Evolutionary conservation across 768 basidiomycete genomes (phyloP).

Genomic region (Pisolithus tinctorius): DNA sequence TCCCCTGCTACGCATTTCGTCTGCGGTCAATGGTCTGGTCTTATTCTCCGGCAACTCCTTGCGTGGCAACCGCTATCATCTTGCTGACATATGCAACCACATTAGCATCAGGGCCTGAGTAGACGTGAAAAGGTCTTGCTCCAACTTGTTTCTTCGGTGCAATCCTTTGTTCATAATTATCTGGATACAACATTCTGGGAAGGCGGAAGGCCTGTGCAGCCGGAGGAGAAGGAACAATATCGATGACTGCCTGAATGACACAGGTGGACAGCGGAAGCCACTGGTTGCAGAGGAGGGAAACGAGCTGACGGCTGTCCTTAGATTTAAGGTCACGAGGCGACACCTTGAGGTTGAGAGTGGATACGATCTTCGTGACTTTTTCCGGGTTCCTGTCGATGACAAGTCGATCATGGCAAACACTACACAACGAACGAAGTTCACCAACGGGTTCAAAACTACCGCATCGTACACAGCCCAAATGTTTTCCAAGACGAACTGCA

Average conservation of each 20-base stretch:
- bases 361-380: slow-evolving; percentile 83
- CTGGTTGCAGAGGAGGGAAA: slow-evolving; percentile 85
- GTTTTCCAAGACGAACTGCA: slow-evolving; percentile 95
- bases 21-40: slow-evolving; percentile 66
- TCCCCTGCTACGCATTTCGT: slow-evolving; percentile 71
- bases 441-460: slow-evolving; percentile 83
- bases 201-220: slow-evolving; percentile 76
- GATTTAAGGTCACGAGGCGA: slow-evolving; percentile 84
- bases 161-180: slow-evolving; percentile 51
- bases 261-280: slow-evolving; percentile 95
- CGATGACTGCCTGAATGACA: slow-evolving; percentile 87
- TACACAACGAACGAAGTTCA: slow-evolving; percentile 12
- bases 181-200: slow-evolving; percentile 88
- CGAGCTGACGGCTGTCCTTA: slow-evolving; percentile 80
- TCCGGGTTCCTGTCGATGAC: slow-evolving; percentile 65
- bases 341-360: slow-evolving; percentile 75
- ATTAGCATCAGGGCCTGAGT: slow-evolving; percentile 46
- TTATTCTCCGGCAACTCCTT: slow-evolving; percentile 85
- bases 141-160: slow-evolving; percentile 74
- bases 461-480: slow-evolving; percentile 97
- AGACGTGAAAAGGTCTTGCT: slow-evolving; percentile 74
- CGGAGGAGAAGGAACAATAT: slow-evolving; percentile 86
- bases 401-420: slow-evolving; percentile 7
- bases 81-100: slow-evolving; percentile 92
- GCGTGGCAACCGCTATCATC: slow-evolving; percentile 88